These are phyloP conservation scores for Vigna hirtella DNA, from an alignment of 306 rosid genomes.

Conservation along the genomic window DNA sequence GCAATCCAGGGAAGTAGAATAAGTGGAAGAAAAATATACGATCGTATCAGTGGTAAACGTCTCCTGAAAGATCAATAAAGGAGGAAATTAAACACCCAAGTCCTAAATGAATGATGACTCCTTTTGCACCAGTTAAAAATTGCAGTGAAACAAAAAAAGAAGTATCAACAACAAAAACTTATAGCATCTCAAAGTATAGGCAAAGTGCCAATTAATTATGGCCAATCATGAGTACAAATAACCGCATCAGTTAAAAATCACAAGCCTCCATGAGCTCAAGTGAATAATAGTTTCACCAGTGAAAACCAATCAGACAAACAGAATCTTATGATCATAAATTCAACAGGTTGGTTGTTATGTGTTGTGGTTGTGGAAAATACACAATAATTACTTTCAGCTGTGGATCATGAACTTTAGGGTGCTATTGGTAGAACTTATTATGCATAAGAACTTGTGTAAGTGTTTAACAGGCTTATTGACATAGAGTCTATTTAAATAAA, in stretches of 20 bases:
- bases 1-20: slow-evolving; percentile 86
- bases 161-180: background rate
- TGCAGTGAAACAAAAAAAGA: background rate
- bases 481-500: no score
- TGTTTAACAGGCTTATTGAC: no score
- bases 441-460: no score
- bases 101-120: slow-evolving; percentile 27
- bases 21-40: slow-evolving; percentile 80
- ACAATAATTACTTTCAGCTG: background rate
- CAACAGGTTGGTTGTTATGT: background rate
- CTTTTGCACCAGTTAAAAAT: slow-evolving; percentile 35
- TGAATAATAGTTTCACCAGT: slow-evolving; percentile 20
- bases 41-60: slow-evolving; percentile 83
- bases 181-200: slow-evolving; percentile 10
- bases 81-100: slow-evolving; percentile 14
- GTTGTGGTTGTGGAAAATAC: background rate
- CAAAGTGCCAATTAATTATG: slow-evolving; percentile 14
- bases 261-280: slow-evolving; percentile 30
- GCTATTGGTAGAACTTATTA: background rate
- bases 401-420: slow-evolving; percentile 6
- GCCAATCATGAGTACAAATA: slow-evolving; percentile 4
- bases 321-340: slow-evolving; percentile 1
- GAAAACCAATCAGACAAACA: slow-evolving; percentile 34
- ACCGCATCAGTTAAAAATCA: slow-evolving; percentile 8
- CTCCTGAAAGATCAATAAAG: slow-evolving; percentile 71